A percentile compares a stretch with the other conserved stretches of the same genome.
These are phyloP conservation scores for Thelonectria blattea DNA, from an alignment of 2,329 filamentous ascomycete species.

Conservation along the genomic window DNA sequence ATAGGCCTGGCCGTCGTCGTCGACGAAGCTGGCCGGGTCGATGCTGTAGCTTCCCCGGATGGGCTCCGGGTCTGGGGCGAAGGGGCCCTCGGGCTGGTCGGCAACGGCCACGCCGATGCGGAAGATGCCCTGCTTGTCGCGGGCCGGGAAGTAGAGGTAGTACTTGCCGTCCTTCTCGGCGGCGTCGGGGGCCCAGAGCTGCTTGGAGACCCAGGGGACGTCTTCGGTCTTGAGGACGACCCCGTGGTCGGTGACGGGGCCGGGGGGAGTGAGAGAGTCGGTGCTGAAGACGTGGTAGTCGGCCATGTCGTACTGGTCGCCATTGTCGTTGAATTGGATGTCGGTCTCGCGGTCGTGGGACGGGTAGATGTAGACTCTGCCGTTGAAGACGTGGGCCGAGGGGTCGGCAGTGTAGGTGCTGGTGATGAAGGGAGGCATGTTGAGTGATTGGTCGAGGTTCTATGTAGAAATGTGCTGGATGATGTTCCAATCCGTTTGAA, in stretches of 20 bases:
- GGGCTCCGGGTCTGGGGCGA: conserved; percentile 66
- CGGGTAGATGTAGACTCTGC: conserved; percentile 78
- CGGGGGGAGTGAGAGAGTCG: conserved; percentile 56
- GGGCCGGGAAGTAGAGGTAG: conserved; percentile 79
- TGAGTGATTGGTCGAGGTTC: neutral
- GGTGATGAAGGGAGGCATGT: conserved; percentile 68
- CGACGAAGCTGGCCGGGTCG: conserved; percentile 77
- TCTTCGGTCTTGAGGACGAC: conserved; percentile 68
- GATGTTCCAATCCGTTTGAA: neutral
- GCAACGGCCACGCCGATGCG: conserved; percentile 74
- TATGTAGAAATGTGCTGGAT: neutral
- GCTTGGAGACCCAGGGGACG: conserved; percentile 78
- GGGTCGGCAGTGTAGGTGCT: conserved; percentile 81
- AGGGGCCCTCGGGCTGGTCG: conserved; percentile 71
- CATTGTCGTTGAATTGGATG: conserved; percentile 81
- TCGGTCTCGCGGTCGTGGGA: conserved; percentile 80
- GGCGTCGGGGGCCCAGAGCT: conserved; percentile 82
- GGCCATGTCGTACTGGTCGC: conserved; percentile 83
- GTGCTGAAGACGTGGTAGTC: conserved; percentile 81
- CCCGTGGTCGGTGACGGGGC: conserved; percentile 74
- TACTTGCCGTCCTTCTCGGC: conserved; percentile 71
- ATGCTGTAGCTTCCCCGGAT: conserved; percentile 77
- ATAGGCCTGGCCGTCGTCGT: conserved; percentile 52
- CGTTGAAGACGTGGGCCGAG: conserved; percentile 80
- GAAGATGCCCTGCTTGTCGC: conserved; percentile 73